These are phyloP conservation scores for Centella asiatica DNA, from an alignment of 129 eudicot genomes.

Conservation along the genomic window DNA sequence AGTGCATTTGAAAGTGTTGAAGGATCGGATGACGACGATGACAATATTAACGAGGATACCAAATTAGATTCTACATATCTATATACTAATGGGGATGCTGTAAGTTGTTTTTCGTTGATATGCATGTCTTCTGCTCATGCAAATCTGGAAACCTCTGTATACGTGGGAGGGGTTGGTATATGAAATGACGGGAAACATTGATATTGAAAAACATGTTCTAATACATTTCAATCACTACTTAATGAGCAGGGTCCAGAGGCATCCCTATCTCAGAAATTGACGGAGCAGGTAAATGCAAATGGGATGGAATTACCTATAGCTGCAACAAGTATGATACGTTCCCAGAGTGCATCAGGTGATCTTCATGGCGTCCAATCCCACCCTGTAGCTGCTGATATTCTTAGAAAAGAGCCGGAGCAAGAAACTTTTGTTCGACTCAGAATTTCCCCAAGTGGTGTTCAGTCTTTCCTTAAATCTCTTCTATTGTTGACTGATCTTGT, in stretches of 20 bases:
- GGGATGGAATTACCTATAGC: constrained; percentile 54
- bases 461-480: constrained; percentile 8
- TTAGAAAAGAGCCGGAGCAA: constrained; percentile 95
- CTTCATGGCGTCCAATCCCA: constrained; percentile 87
- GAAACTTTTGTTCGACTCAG: constrained; percentile 81
- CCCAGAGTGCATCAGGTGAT: constrained; percentile 83
- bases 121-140: not conserved
- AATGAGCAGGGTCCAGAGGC: constrained; percentile 5
- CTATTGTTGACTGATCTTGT: not conserved
- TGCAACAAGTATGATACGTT: constrained; percentile 61
- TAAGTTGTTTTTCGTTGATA: constrained; percentile 19
- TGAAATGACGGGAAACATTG: not conserved
- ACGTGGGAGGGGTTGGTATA: not conserved
- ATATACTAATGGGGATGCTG: constrained; percentile 59
- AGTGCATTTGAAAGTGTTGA: constrained; percentile 74
- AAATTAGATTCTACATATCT: constrained; percentile 41
- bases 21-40: constrained; percentile 82
- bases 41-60: constrained; percentile 32
- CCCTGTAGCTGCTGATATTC: constrained; percentile 96
- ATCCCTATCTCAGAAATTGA: constrained; percentile 31
- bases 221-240: not conserved
- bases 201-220: not conserved
- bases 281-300: constrained; percentile 32
- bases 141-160: not conserved
- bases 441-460: constrained; percentile 66